Conservation (phyloP, 805 yeast genomes). For the Metschnikowia chrysomelidarum region DNA sequence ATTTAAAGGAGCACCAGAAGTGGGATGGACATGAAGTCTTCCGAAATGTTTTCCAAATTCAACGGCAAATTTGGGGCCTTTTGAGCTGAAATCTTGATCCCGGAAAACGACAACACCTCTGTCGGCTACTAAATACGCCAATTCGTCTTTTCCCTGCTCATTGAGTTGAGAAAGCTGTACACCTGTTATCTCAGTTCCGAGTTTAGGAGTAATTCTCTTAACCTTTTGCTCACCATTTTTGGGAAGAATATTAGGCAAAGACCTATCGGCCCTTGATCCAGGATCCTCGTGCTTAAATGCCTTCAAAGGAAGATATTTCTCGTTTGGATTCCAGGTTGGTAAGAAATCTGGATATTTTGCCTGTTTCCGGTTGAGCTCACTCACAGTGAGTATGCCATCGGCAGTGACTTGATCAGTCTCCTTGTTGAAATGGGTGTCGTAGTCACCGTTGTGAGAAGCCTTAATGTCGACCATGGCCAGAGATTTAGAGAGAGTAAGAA, state of each 20-base stretch:
- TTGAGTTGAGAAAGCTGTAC: conserved; percentile 56
- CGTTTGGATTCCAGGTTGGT: conserved; percentile 67
- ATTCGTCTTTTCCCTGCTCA: conserved; percentile 59
- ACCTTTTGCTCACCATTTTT: conserved; percentile 22
- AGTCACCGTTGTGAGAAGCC: conserved; percentile 27
- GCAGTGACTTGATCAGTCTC: conserved; percentile 41
- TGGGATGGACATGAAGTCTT: conserved; percentile 69
- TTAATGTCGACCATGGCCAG: conserved; percentile 7
- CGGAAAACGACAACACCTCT: conserved; percentile 68
- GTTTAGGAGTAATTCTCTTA: conserved; percentile 59
- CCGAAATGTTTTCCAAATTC: conserved; percentile 67
- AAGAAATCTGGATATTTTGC: conserved; percentile 53
- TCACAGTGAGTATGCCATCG: conserved; percentile 50
- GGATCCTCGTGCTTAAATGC: conserved; percentile 60
- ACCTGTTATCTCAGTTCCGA: conserved; percentile 64
- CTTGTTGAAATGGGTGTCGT: conserved; percentile 49
- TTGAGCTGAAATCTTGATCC: conserved; percentile 54
- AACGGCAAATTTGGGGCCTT: conserved; percentile 49
- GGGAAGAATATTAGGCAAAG: conserved; percentile 52
- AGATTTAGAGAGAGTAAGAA: conserved; percentile 1
- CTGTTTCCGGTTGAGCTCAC: conserved; percentile 23
- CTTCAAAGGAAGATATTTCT: conserved; percentile 49
- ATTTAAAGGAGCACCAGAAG: conserved; percentile 63
- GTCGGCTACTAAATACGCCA: conserved; percentile 66
- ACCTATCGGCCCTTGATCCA: conserved; percentile 66